phyloP scores from a whole-genome alignment of 495 filamentous ascomycete species.

The Penicillium robsamsonii region DNA sequence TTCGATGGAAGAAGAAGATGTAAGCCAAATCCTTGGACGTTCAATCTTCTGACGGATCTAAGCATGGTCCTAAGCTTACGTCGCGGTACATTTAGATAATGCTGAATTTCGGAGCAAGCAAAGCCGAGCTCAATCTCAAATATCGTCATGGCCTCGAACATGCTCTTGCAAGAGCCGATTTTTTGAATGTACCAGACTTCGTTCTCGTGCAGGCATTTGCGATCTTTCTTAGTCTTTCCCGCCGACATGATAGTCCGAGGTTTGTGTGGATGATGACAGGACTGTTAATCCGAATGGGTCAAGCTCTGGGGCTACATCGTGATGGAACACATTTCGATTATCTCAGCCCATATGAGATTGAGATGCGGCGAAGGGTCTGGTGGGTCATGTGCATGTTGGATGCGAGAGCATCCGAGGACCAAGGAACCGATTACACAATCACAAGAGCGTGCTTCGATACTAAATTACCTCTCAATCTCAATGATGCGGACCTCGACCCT shows the following conservation, averaged over 20 bases:
- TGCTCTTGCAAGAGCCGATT: constrained; percentile 54
- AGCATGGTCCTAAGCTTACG: neutral
- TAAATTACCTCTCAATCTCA: constrained; percentile 66
- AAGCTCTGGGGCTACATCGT: constrained; percentile 73
- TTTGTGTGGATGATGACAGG: constrained; percentile 61
- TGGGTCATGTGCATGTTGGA: constrained; percentile 74
- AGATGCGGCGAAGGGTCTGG: constrained; percentile 75
- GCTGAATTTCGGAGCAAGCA: constrained; percentile 49
- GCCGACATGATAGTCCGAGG: constrained; percentile 49
- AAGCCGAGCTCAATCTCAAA: constrained; percentile 47
- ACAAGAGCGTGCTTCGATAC: constrained; percentile 67
- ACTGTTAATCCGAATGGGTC: constrained; percentile 69
- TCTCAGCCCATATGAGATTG: constrained; percentile 61
- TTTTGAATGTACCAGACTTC: constrained; percentile 39
- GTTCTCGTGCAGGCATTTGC: constrained; percentile 48
- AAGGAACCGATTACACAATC: constrained; percentile 64
- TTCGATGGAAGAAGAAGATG: constrained; percentile 57
- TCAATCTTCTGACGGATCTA: neutral
- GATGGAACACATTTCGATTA: constrained; percentile 61
- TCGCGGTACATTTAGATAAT: constrained; percentile 29
- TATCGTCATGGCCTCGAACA: constrained; percentile 55
- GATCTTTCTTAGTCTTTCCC: constrained; percentile 48
- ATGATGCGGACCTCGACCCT: constrained; percentile 70
- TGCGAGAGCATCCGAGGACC: constrained; percentile 71
- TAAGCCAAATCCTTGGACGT: neutral